phyloP scores from a whole-genome alignment of 768 basidiomycete species.

The Lentinula sp. region DNA sequence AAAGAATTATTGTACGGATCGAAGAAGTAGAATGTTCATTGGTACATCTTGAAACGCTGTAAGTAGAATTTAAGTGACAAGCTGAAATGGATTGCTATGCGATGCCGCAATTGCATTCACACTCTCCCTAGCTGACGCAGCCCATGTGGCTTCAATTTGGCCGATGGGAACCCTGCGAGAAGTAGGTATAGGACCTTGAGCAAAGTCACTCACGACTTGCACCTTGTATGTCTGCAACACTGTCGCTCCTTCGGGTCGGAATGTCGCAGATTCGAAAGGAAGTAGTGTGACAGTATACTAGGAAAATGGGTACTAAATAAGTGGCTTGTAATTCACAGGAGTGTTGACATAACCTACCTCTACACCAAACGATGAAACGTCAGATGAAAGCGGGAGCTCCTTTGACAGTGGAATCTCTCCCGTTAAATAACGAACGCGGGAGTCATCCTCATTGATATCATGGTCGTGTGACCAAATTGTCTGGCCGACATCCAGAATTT shows the following conservation, averaged over 20 bases:
- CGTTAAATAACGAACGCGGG: slow-evolving; percentile 15
- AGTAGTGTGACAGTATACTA: slow-evolving; percentile 18
- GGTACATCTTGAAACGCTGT: no score
- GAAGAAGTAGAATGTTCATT: no score
- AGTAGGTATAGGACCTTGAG: slow-evolving; percentile 19
- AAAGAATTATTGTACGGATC: no score
- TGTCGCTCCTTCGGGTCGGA: slow-evolving; percentile 8
- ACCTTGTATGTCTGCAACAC: slow-evolving; percentile 18
- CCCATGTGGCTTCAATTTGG: neutral
- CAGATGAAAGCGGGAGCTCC: slow-evolving; percentile 22
- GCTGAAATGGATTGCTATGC: neutral
- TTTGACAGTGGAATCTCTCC: slow-evolving; percentile 27
- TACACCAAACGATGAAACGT: slow-evolving; percentile 19
- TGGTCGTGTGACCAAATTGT: slow-evolving; percentile 23
- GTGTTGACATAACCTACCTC: slow-evolving; percentile 15
- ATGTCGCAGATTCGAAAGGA: slow-evolving; percentile 17
- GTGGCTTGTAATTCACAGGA: neutral
- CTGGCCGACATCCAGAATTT: slow-evolving; percentile 11
- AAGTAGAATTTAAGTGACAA: neutral
- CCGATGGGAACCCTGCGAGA: slow-evolving; percentile 12
- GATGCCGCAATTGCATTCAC: neutral
- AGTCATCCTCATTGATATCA: neutral
- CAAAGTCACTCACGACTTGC: slow-evolving; percentile 19
- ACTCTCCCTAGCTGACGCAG: neutral
- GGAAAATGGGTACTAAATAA: neutral